Evolutionary conservation across 495 filamentous ascomycete genomes (phyloP).

Genomic region (Trichoderma reesei): DNA sequence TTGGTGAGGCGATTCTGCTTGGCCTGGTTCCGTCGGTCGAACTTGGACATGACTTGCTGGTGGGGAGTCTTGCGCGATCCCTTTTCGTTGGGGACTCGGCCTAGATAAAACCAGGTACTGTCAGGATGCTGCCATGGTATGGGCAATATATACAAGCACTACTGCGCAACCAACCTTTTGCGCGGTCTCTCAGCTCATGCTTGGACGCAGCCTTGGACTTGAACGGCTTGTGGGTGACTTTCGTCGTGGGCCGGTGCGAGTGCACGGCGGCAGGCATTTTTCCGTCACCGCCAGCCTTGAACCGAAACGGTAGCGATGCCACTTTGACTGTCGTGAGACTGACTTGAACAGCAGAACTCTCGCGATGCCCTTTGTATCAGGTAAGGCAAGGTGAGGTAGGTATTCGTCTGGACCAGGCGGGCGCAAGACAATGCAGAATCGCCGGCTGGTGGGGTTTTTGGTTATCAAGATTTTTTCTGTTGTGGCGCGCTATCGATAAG

Average conservation of each 20-base stretch:
- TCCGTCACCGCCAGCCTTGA: constrained; percentile 69
- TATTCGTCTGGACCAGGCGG: background rate
- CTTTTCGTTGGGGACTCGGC: constrained; percentile 38
- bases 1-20: constrained; percentile 77
- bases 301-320: constrained; percentile 74
- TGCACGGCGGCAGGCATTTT: constrained; percentile 57
- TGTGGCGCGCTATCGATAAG: constrained; percentile 14
- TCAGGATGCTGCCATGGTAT: constrained; percentile 13
- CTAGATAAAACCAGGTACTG: constrained; percentile 16
- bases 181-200: constrained; percentile 64
- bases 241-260: constrained; percentile 87
- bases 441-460: constrained; percentile 13
- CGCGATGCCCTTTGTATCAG: background rate
- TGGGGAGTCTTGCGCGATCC: constrained; percentile 76
- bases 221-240: constrained; percentile 74
- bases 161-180: constrained; percentile 53
- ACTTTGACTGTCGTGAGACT: constrained; percentile 25
- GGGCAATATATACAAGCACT: background rate
- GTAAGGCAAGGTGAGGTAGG: no score
- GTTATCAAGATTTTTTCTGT: constrained; percentile 17
- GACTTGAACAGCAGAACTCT: background rate
- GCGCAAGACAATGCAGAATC: background rate
- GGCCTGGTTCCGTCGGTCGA: constrained; percentile 86
- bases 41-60: constrained; percentile 93
- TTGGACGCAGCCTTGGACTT: constrained; percentile 89